Percentiles rank a stretch among this genome's conserved stretches.
These are phyloP conservation scores for Hydrangea macrophylla DNA, from an alignment of 148 eudicot species.

Conservation along the genomic window DNA sequence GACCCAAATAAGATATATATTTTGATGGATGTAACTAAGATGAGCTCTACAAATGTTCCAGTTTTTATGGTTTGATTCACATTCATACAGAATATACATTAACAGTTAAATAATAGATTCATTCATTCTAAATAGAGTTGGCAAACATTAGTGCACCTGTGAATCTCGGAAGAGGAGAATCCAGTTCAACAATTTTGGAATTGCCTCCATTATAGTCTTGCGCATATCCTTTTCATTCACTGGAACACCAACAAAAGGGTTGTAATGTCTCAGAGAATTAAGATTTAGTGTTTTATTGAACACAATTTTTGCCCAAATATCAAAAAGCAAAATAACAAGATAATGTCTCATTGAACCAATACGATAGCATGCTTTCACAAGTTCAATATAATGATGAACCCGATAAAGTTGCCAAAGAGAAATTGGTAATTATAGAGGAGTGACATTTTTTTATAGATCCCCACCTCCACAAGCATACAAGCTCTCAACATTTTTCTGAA, in stretches of 20 bases:
- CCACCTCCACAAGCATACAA: constrained; percentile 98
- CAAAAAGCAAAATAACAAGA: background rate
- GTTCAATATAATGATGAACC: constrained; percentile 6
- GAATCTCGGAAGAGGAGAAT: constrained; percentile 60
- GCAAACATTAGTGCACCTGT: constrained; percentile 44
- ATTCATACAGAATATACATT: too few relatives aligned
- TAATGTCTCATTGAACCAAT: background rate
- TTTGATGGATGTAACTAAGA: background rate
- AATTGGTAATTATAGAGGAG: constrained; percentile 7
- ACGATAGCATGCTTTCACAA: constrained; percentile 12
- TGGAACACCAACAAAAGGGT: constrained; percentile 36
- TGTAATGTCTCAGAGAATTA: constrained; percentile 6
- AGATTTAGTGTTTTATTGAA: background rate
- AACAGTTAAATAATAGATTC: too few relatives aligned
- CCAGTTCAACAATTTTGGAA: constrained; percentile 84
- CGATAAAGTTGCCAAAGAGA: constrained; percentile 6
- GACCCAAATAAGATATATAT: background rate
- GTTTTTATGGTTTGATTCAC: too few relatives aligned
- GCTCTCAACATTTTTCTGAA: constrained; percentile 74
- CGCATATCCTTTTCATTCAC: constrained; percentile 66
- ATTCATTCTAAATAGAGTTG: too few relatives aligned
- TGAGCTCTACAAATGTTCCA: background rate
- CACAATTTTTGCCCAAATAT: background rate
- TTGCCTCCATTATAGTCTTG: constrained; percentile 63
- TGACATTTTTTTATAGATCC: constrained; percentile 16